These are phyloP conservation scores for Coemansia sp. DNA, from an alignment of 192 early-diverging fungal species.

Conservation along the genomic window DNA sequence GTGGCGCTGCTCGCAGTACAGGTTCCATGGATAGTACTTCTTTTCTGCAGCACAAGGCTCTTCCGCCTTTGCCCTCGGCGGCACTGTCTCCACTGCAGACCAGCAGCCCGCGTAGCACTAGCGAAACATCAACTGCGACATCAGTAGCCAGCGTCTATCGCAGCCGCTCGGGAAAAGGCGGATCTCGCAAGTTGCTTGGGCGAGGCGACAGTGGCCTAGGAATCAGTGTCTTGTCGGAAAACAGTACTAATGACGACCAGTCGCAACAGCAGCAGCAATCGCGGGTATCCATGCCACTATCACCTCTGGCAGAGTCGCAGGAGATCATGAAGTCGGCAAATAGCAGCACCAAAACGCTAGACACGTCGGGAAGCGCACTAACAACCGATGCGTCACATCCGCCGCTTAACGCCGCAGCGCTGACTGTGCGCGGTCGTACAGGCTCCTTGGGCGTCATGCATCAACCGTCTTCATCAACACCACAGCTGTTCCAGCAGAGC, in stretches of 20 bases:
- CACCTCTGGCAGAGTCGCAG: constrained; percentile 46
- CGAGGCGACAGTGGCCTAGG: constrained; percentile 30
- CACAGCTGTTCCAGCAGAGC: constrained; percentile 20
- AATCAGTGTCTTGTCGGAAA: background rate
- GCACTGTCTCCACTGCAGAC: background rate
- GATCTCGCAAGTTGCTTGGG: background rate
- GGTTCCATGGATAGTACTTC: background rate
- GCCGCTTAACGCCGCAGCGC: background rate
- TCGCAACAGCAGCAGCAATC: constrained; percentile 9
- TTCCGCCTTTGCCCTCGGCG: background rate
- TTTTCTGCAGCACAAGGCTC: background rate
- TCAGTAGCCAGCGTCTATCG: constrained; percentile 5
- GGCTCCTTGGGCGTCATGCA: constrained; percentile 31
- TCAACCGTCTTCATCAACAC: background rate
- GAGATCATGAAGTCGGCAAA: constrained; percentile 15
- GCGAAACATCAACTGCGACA: constrained; percentile 9
- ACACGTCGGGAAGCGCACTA: constrained; percentile 6
- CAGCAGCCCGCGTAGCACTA: constrained; percentile 16
- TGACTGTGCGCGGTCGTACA: constrained; percentile 15
- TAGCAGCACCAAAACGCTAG: constrained; percentile 24
- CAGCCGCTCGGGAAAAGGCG: background rate
- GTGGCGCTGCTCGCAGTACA: background rate
- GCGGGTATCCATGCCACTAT: constrained; percentile 12
- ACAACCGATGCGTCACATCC: background rate
- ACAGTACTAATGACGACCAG: background rate